Conservation (phyloP, 2,329 filamentous ascomycete species). For the Penicillium sp. region DNA sequence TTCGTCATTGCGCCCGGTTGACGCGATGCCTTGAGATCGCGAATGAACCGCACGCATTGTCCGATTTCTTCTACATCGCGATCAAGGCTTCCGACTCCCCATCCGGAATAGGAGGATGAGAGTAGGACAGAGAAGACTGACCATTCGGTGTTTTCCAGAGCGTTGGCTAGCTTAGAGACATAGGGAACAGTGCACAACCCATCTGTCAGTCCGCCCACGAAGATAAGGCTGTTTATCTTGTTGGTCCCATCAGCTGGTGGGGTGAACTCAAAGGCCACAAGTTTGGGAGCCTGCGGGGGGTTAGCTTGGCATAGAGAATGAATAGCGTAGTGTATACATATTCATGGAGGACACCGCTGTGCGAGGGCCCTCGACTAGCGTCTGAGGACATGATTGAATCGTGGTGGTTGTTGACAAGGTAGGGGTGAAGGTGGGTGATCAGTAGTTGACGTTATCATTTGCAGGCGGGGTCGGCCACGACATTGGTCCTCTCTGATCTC, state of each 20-base stretch:
- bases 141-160: constrained; percentile 46
- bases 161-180: constrained; percentile 41
- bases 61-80: constrained; percentile 49
- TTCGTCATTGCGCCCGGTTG: constrained; percentile 5
- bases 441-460: constrained; percentile 9
- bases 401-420: not conserved
- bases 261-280: constrained; percentile 38
- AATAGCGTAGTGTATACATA: constrained; percentile 24
- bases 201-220: constrained; percentile 53
- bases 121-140: constrained; percentile 45
- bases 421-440: constrained; percentile 3
- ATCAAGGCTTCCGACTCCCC: constrained; percentile 46
- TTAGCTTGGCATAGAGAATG: not conserved
- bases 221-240: constrained; percentile 46
- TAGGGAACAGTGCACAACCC: constrained; percentile 50
- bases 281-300: constrained; percentile 27
- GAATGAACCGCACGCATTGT: constrained; percentile 46
- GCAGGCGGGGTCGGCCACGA: not conserved
- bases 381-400: constrained; percentile 6
- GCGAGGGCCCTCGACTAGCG: constrained; percentile 16
- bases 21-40: constrained; percentile 24
- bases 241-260: constrained; percentile 14
- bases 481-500: not conserved
- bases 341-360: constrained; percentile 30
- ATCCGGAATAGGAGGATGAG: constrained; percentile 47